These are phyloP conservation scores for Pythium rhizo-oryzae DNA, from an alignment of 352 stramenopile species.

Conservation along the genomic window DNA sequence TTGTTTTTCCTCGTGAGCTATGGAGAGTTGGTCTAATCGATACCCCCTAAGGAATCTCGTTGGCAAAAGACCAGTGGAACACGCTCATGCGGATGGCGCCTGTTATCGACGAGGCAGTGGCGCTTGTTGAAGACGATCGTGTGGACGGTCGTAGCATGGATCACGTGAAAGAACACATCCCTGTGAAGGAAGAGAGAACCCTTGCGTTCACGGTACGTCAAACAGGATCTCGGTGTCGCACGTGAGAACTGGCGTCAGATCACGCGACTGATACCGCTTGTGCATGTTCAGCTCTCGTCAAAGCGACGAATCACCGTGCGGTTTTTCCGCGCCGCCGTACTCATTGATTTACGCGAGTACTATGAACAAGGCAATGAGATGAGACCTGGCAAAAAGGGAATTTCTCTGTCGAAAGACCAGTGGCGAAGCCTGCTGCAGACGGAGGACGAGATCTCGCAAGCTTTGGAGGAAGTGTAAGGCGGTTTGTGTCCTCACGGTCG, in stretches of 20 bases:
- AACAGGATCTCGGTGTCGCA: not conserved
- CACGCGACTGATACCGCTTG: not conserved
- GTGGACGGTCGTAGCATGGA: conserved; percentile 38
- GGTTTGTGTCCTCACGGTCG: too few relatives aligned
- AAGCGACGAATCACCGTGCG: conserved; percentile 56
- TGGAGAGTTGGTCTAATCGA: too few relatives aligned
- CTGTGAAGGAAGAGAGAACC: conserved; percentile 41
- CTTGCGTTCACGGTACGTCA: conserved; percentile 54
- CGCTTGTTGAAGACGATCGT: conserved; percentile 48
- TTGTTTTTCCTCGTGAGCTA: too few relatives aligned
- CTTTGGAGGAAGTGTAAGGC: conserved; percentile 19
- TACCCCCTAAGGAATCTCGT: conserved; percentile 44
- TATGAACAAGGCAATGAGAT: conserved; percentile 58
- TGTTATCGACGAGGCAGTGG: conserved; percentile 46
- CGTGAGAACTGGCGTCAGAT: too few relatives aligned
- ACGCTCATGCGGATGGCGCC: conserved; percentile 41
- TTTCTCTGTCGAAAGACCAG: conserved; percentile 73
- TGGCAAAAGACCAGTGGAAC: conserved; percentile 60
- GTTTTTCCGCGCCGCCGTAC: conserved; percentile 47
- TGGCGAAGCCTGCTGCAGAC: conserved; percentile 48
- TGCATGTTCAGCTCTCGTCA: conserved; percentile 40
- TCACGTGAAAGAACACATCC: conserved; percentile 36
- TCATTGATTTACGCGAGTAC: conserved; percentile 77
- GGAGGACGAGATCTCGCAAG: conserved; percentile 38
- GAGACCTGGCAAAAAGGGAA: conserved; percentile 81